Evolutionary conservation across 139 green algal species (phyloP).

Genomic region (Marvania coccoides): DNA sequence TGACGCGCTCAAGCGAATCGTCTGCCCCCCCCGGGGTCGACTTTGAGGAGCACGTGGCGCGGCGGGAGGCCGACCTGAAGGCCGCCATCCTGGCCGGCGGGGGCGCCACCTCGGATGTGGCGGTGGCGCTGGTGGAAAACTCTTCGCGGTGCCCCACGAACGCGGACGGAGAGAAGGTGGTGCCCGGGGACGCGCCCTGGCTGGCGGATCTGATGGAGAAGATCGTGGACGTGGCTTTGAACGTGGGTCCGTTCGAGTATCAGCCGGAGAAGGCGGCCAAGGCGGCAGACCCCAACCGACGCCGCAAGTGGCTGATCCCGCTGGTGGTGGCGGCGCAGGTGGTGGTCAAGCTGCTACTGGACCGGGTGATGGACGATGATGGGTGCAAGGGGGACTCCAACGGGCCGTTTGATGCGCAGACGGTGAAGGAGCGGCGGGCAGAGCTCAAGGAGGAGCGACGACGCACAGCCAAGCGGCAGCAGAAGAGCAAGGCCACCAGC

Average conservation of each 20-base stretch:
- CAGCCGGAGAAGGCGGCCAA: background rate
- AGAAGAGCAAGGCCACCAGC: background rate
- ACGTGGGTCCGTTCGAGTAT: slow-evolving; percentile 22
- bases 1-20: slow-evolving; percentile 40
- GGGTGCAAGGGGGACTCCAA: slow-evolving; percentile 40
- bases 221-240: slow-evolving; percentile 23
- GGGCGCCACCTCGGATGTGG: slow-evolving; percentile 15
- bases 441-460: slow-evolving; percentile 11
- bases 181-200: slow-evolving; percentile 31
- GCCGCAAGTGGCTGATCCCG: slow-evolving; percentile 46
- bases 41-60: slow-evolving; percentile 24
- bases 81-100: slow-evolving; percentile 15
- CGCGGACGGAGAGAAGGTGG: slow-evolving; percentile 51
- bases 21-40: slow-evolving; percentile 2
- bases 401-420: slow-evolving; percentile 35
- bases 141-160: slow-evolving; percentile 49
- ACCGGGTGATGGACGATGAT: slow-evolving; percentile 35
- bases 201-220: slow-evolving; percentile 41
- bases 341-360: slow-evolving; percentile 36
- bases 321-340: slow-evolving; percentile 42
- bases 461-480: slow-evolving; percentile 4
- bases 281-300: slow-evolving; percentile 36
- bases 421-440: slow-evolving; percentile 18
- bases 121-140: slow-evolving; percentile 60
- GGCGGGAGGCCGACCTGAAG: slow-evolving; percentile 10